Base-by-base conservation (phyloP, 805 yeast genomes). In the Lachancea dasiensis region DNA sequence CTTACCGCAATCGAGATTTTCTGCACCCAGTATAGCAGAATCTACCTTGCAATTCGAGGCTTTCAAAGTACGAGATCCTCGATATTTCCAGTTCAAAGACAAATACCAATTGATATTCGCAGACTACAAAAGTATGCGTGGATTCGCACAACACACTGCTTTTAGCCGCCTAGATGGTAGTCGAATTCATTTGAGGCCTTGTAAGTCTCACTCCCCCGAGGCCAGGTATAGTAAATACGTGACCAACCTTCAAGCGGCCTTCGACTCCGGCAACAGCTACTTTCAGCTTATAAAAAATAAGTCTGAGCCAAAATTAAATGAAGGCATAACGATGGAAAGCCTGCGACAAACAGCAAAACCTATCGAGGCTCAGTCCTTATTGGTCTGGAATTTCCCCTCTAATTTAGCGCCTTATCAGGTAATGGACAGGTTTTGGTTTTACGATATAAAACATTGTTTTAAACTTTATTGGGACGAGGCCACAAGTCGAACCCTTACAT, bases 321-420 rank as follows among this genome's bases (percentile, higher is more conserved):
- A 38, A 5, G 35, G 23, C 9, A 13, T 33, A 16, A 42, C 38
- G 15, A 19, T 48, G 11, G 31, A 30, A 7, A 34, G 26, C 3
- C 25, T 48, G 22, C 43, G 39, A 16, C 34, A 31, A 27, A 39
- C 33, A 14, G 33, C 49, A 1, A 23, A 31, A 14, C 47, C 49
- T 2, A 35, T 54, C 2, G 52, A 54, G 40, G 27, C 37, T 23
- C 48, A 47, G 27, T 53, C 59, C 7, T 44, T 50, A 7, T 25
- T 57, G 16, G 47, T 56, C 3, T 57, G 62, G 61, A 54, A 57
- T 43, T 31, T 56, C 27, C 63, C 61, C 8, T 32, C 43, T 15
- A 39, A 41, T 15, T n/a, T 46, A 32, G 35, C 33, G 14, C 46
- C 54, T 3, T 27, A 29, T 24, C 39, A 49, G 20, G 30, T 54